Evolutionary conservation across 805 yeast species (phyloP).

Genomic region (Hanseniaspora lindneri): DNA sequence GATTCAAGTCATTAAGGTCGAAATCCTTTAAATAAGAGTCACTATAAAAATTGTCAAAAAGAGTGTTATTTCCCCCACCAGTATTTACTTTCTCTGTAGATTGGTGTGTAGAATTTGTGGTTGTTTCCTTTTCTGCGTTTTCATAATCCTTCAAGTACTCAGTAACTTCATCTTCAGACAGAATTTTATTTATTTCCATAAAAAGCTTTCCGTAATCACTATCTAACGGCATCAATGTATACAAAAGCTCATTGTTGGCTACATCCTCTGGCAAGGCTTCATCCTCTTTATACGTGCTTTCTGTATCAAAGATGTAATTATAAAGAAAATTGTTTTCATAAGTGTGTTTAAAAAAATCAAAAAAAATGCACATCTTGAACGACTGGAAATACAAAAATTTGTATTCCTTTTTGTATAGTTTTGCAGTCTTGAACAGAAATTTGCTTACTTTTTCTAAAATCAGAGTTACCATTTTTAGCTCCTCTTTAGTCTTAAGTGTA

Average conservation of each 20-base stretch:
- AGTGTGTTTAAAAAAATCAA: slow-evolving; percentile 10
- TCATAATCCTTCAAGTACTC: background rate
- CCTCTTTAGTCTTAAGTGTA: slow-evolving; percentile 1
- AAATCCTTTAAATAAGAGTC: background rate
- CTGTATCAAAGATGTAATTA: slow-evolving; percentile 9
- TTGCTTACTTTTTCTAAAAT: background rate
- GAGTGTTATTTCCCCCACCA: background rate
- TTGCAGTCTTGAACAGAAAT: background rate
- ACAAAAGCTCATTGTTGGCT: background rate
- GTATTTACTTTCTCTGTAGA: background rate
- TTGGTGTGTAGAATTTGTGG: background rate
- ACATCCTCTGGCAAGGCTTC: background rate
- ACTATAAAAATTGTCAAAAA: background rate
- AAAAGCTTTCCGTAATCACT: background rate
- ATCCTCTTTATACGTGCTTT: background rate
- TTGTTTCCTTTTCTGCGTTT: background rate
- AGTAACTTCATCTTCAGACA: background rate
- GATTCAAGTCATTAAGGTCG: background rate
- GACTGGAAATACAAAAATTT: slow-evolving; percentile 10
- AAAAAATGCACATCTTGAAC: slow-evolving; percentile 12
- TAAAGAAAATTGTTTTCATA: background rate
- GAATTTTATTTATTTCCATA: background rate
- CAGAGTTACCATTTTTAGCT: background rate
- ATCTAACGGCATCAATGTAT: background rate
- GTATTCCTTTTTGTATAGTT: background rate